Conservation (phyloP, 1,284 basidiomycete species). For the Ceratobasidium sp. region DNA sequence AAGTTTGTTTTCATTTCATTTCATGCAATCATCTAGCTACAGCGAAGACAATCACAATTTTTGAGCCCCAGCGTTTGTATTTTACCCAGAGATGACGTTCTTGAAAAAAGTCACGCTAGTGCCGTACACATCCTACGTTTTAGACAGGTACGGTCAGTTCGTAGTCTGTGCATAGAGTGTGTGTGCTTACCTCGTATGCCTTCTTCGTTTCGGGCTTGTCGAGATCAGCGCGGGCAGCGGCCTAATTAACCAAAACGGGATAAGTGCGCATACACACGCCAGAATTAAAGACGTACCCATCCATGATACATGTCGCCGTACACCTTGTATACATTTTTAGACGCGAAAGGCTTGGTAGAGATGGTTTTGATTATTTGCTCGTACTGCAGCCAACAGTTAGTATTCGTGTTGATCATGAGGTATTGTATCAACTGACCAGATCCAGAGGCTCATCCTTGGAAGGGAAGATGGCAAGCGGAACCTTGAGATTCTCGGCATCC, state of each 20-base stretch:
- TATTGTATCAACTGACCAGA: slow-evolving; percentile 55
- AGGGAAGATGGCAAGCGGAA: slow-evolving; percentile 66
- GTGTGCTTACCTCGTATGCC: slow-evolving; percentile 60
- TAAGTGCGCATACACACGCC: slow-evolving; percentile 39
- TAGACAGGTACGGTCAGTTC: not conserved
- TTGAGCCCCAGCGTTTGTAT: not conserved
- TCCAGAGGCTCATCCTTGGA: slow-evolving; percentile 66
- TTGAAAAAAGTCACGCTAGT: slow-evolving; percentile 38
- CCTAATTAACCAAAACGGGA: slow-evolving; percentile 57
- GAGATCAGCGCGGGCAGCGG: slow-evolving; percentile 71
- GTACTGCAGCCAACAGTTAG: slow-evolving; percentile 53
- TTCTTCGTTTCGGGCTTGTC: slow-evolving; percentile 67
- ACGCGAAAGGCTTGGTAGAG: slow-evolving; percentile 60
- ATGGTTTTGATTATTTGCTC: slow-evolving; percentile 61
- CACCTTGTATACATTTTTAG: slow-evolving; percentile 62
- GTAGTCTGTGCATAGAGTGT: not conserved
- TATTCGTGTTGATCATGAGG: not conserved
- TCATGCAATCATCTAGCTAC: not conserved
- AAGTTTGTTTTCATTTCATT: slow-evolving; percentile 18
- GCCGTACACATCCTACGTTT: slow-evolving; percentile 35
- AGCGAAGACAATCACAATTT: not conserved
- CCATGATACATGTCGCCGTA: slow-evolving; percentile 59
- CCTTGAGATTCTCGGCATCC: slow-evolving; percentile 60
- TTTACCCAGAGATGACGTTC: slow-evolving; percentile 19
- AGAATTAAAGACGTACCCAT: slow-evolving; percentile 12